Evolutionary conservation across 2,329 filamentous ascomycete species (phyloP), one percentile per base, ranked within the genome.

Genomic region (Zarea fungicola): DNA sequence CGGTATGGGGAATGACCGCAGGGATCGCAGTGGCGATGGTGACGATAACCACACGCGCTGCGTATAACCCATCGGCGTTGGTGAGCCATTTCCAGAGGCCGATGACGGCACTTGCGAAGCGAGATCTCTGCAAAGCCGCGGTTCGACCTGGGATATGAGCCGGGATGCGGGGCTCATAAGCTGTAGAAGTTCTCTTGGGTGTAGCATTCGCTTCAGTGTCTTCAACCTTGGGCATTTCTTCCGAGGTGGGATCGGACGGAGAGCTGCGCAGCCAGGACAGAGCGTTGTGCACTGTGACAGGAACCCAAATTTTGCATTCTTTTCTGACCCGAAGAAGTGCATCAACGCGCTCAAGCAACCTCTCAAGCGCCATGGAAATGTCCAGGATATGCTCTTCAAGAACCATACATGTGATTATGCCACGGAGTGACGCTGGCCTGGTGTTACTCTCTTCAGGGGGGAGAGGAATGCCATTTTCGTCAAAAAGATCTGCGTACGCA

Each of bases 21-120:
- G 74, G 69, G 4, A 77, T 68, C 0, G 62, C 58, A 1, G 67
- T 58, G 0, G 67, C 73, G 9, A 77, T 60, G 0, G 74, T 75
- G 1, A 75, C 69, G 7, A 70, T 53, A 0, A 76, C 71, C 62
- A 76, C 67, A 4, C 74, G 69, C 9, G 76, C 47, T 0, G 71
- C 73, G 47, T 69, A 76, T 55, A 75, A 63, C 0, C 74, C 73
- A 1, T 67, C 65, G 1, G 67, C 58, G 35, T 67, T 70, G 42
- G 63, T 65, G 9, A 75, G 46, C 70, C 70, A 75, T n/a, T 62
- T 64, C 39, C 64, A 70, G 0, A 57, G 60, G 2, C 54, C 55
- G 18, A 42, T 42, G 11, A 66, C 34, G 1, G 48, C 55, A 3
- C 60, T 48, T 11, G 56, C 61, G 14, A 62, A 16, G 0, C 40